phyloP scores from a whole-genome alignment of 1,139 yeast species.

The Zygoascus hellenicus region DNA sequence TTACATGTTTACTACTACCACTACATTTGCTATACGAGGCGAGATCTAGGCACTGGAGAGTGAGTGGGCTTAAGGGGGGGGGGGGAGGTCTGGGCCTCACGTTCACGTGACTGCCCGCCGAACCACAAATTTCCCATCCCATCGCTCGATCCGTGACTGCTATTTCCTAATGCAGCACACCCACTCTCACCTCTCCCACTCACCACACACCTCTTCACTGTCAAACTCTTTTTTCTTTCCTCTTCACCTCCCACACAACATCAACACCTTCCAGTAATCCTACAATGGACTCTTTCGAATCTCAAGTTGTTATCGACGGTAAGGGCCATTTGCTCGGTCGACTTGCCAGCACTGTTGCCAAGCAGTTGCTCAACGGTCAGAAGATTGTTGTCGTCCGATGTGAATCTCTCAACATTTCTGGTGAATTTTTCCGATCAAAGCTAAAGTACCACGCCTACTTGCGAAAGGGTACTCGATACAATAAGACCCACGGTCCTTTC shows the following conservation, averaged over 20 bases:
- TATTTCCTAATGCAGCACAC: constrained; percentile 4
- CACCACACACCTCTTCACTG: not conserved
- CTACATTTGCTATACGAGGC: no score
- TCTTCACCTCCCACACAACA: constrained; percentile 3
- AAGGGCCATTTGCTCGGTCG: constrained; percentile 99
- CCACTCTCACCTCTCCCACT: not conserved
- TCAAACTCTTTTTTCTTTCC: not conserved
- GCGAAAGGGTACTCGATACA: constrained; percentile 98
- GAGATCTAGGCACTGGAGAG: no score
- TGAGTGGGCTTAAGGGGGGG: no score
- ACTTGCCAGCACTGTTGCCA: constrained; percentile 97
- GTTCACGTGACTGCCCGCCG: no score
- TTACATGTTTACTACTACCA: no score
- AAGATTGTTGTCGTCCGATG: constrained; percentile 96
- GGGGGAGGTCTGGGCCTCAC: no score
- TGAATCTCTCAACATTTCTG: constrained; percentile 98
- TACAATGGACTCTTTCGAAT: constrained; percentile 54
- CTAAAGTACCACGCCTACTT: constrained; percentile 99
- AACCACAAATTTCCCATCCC: no score
- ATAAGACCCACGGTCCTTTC: constrained; percentile 99
- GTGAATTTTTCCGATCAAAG: constrained; percentile 99
- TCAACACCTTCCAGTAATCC: constrained; percentile 2
- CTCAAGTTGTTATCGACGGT: constrained; percentile 73
- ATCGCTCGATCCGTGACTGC: constrained; percentile 1
- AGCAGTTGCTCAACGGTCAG: constrained; percentile 98